Evolutionary conservation across 2,329 filamentous ascomycete species (phyloP).

Genomic region (Apiospora kogelbergensis): DNA sequence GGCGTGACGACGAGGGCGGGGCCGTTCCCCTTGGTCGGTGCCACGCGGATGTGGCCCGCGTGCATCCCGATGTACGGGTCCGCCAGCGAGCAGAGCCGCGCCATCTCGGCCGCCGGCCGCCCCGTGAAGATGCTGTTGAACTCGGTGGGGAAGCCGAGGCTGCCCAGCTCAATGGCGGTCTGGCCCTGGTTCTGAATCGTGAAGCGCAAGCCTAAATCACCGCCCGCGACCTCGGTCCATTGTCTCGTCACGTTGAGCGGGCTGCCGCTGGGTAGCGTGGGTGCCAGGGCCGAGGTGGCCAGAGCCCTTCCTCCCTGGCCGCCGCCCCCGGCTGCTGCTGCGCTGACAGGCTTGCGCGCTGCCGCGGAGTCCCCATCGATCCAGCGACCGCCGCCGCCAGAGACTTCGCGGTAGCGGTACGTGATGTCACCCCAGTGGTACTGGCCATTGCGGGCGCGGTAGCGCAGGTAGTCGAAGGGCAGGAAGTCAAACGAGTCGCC

Average conservation of each 20-base stretch:
- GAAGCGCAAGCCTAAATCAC: slow-evolving; percentile 52
- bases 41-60: slow-evolving; percentile 56
- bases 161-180: slow-evolving; percentile 50
- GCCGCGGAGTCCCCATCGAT: slow-evolving; percentile 45
- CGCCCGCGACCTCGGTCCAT: slow-evolving; percentile 46
- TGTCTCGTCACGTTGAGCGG: slow-evolving; percentile 48
- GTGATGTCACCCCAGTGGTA: slow-evolving; percentile 62
- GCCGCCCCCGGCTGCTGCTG: not conserved
- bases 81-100: slow-evolving; percentile 51
- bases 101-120: slow-evolving; percentile 47
- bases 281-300: slow-evolving; percentile 39
- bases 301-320: slow-evolving; percentile 23
- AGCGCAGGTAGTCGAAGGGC: slow-evolving; percentile 48
- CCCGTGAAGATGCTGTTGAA: slow-evolving; percentile 63
- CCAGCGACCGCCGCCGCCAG: slow-evolving; percentile 37
- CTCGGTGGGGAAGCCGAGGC: slow-evolving; percentile 57
- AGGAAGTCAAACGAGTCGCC: slow-evolving; percentile 52
- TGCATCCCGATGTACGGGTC: slow-evolving; percentile 62
- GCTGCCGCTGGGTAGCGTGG: slow-evolving; percentile 39
- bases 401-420: slow-evolving; percentile 48
- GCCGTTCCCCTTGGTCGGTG: slow-evolving; percentile 51
- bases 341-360: slow-evolving; percentile 34
- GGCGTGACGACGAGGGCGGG: slow-evolving; percentile 55
- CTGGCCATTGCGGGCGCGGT: slow-evolving; percentile 49
- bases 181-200: slow-evolving; percentile 46